phyloP scores from a whole-genome alignment of 306 rosid species.

The Begonia fuchsioides region DNA sequence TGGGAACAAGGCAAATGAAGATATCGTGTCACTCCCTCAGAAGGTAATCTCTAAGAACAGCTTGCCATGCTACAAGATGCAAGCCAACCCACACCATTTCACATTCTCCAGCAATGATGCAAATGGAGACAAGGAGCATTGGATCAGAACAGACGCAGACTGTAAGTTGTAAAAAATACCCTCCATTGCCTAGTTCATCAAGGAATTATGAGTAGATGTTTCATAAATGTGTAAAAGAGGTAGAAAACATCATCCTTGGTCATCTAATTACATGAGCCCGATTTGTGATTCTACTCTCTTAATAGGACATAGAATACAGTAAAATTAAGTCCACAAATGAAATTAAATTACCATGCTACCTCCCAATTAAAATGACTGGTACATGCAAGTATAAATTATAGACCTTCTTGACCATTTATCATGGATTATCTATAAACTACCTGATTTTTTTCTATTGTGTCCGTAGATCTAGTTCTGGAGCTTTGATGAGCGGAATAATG shows the following conservation, averaged over 20 bases:
- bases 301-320: no score
- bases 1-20: slow-evolving; percentile 35
- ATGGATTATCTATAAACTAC: slow-evolving; percentile 2
- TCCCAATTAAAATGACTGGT: no score
- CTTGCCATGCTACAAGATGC: slow-evolving; percentile 28
- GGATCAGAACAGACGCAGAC: slow-evolving; percentile 89
- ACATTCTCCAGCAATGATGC: slow-evolving; percentile 32
- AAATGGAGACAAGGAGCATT: slow-evolving; percentile 58
- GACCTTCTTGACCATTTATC: neutral
- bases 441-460: slow-evolving; percentile 13
- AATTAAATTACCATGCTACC: no score
- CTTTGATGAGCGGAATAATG: slow-evolving; percentile 31
- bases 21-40: slow-evolving; percentile 30
- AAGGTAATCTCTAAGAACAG: slow-evolving; percentile 31
- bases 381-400: neutral
- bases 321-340: no score
- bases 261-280: no score
- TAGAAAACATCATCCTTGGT: no score
- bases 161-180: slow-evolving; percentile 37
- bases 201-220: neutral
- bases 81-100: slow-evolving; percentile 34
- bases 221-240: neutral
- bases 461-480: slow-evolving; percentile 70
- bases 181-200: slow-evolving; percentile 1
- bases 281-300: no score